These are phyloP conservation scores for Globisporangium megalacanthum DNA, from an alignment of 352 stramenopile genomes.

Conservation along the genomic window DNA sequence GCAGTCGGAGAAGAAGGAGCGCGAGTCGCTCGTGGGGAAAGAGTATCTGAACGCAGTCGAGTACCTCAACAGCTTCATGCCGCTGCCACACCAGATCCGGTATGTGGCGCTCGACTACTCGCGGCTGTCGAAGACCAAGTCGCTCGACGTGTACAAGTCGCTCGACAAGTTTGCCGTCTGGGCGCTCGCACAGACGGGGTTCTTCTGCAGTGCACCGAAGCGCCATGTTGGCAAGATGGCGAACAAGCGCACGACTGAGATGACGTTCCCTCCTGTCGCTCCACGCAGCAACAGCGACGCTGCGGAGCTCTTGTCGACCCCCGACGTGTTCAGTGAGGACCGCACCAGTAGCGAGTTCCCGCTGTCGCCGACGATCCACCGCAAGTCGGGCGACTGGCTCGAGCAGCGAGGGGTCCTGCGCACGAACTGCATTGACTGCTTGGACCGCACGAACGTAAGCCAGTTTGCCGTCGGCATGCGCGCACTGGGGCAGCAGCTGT, in stretches of 20 bases:
- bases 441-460: conserved; percentile 85
- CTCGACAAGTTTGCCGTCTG: conserved; percentile 95
- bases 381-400: conserved; percentile 85
- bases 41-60: conserved; percentile 97
- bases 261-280: conserved; percentile 20
- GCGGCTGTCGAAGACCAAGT: conserved; percentile 90
- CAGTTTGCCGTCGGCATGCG: conserved; percentile 85
- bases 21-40: conserved; percentile 97
- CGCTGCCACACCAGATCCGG: conserved; percentile 90
- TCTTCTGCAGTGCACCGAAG: conserved; percentile 94
- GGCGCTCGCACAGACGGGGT: conserved; percentile 95
- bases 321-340: background rate
- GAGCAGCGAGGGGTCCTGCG: conserved; percentile 97
- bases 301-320: background rate
- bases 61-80: conserved; percentile 96
- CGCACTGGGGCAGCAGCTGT: conserved; percentile 94
- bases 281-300: conserved; percentile 1
- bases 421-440: conserved; percentile 99
- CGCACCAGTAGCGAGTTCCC: conserved; percentile 13
- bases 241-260: conserved; percentile 50
- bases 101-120: conserved; percentile 98
- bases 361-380: conserved; percentile 61
- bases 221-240: conserved; percentile 57
- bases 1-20: conserved; percentile 94
- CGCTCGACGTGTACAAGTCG: conserved; percentile 91